phyloP scores from a whole-genome alignment of 768 basidiomycete species.

The Lactifluus subvellereus region DNA sequence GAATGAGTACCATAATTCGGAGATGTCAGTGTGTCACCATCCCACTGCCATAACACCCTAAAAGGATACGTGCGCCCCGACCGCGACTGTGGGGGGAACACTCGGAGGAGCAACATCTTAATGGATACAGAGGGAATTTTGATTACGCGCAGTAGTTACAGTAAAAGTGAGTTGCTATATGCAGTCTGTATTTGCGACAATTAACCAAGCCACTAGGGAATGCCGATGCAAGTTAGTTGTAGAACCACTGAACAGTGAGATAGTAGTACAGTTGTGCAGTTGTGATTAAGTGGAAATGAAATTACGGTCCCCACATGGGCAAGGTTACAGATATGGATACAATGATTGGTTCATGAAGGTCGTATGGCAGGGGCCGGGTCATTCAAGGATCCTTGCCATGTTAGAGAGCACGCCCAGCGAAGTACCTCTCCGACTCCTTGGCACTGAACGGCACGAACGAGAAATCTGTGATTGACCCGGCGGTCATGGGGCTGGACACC shows the following conservation, averaged over 20 bases:
- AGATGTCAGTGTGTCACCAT: too few relatives aligned
- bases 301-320: neutral
- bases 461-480: conserved; percentile 1
- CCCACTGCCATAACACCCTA: too few relatives aligned
- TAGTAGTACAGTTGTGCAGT: neutral
- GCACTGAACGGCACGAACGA: conserved; percentile 7
- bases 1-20: too few relatives aligned
- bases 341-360: neutral
- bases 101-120: neutral
- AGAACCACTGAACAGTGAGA: neutral
- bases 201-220: neutral
- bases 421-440: neutral
- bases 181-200: neutral
- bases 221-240: neutral
- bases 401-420: conserved; percentile 17
- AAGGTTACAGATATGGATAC: neutral
- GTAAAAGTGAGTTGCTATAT: neutral
- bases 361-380: neutral
- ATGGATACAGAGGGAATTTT: neutral
- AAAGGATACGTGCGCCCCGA: too few relatives aligned
- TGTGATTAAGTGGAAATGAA: neutral
- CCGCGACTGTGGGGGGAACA: too few relatives aligned
- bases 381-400: neutral
- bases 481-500: conserved; percentile 8
- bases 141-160: neutral